Percentiles rank a stretch among this genome's conserved stretches.
phyloP scores from a whole-genome alignment of 2,329 filamentous ascomycete genomes.

The Cordyceps fumosorosea region DNA sequence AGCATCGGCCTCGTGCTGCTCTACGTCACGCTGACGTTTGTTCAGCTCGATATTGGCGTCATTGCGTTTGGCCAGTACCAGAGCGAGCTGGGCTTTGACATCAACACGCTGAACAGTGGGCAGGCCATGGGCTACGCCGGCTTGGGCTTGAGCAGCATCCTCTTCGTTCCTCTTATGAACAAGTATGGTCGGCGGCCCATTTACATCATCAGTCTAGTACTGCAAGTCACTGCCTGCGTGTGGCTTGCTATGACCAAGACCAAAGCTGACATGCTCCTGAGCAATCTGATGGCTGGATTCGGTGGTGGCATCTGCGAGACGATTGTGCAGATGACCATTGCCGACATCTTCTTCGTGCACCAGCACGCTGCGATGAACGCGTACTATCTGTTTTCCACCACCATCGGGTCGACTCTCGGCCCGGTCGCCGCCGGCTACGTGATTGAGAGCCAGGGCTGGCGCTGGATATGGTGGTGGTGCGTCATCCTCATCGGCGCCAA shows the following conservation, averaged over 20 bases:
- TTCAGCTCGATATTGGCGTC: not conserved
- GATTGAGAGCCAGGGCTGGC: conserved; percentile 32
- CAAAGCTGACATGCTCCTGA: conserved; percentile 33
- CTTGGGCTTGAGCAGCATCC: conserved; percentile 33
- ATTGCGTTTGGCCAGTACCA: conserved; percentile 34
- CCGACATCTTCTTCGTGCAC: conserved; percentile 43
- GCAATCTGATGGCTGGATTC: conserved; percentile 37
- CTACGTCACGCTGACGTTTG: conserved; percentile 1
- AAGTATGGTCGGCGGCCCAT: conserved; percentile 40
- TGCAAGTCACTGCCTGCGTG: conserved; percentile 27
- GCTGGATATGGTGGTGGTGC: conserved; percentile 44
- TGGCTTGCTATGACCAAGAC: conserved; percentile 37
- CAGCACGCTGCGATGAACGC: conserved; percentile 40
- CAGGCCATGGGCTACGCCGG: conserved; percentile 37
- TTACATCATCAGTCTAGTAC: conserved; percentile 34
- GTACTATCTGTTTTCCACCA: conserved; percentile 26
- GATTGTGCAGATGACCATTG: conserved; percentile 40
- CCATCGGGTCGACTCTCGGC: conserved; percentile 25
- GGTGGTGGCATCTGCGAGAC: conserved; percentile 36
- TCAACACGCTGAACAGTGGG: conserved; percentile 35
- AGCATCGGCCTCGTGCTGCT: conserved; percentile 2
- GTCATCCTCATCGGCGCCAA: conserved; percentile 32
- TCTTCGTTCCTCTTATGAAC: conserved; percentile 39
- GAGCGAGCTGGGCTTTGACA: conserved; percentile 35
- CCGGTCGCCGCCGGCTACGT: conserved; percentile 34